Evolutionary conservation across 169 alveolate species (phyloP), one percentile per base, ranked within the genome.

Genomic region (Eimeria necatrix): DNA sequence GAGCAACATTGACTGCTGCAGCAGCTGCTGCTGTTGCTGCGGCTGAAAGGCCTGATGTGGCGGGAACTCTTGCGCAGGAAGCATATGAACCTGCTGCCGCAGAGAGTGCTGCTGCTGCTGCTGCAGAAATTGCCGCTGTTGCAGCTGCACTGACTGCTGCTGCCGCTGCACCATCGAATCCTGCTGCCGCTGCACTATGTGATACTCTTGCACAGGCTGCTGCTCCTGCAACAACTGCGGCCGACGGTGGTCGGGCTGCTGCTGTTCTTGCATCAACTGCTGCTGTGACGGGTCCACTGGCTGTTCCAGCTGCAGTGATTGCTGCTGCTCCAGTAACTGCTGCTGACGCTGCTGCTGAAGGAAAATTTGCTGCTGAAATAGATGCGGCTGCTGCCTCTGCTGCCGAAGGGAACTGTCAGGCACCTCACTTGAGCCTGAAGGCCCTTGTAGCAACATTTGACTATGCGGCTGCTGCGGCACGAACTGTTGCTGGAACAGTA

Each of bases 131-230:
- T 32, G 41, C 41, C 2, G n/a, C 41, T 68, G 80, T 8, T 8
- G 80, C 80, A n/a, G 80, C 80, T 68, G 80, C 80, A 22, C 16
- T 12, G n/a, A 12, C 80, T 68, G 80, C 80, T 9, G 80, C 48
- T 16, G 80, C 80, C n/a, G 80, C 80, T 68, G 80, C 80, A 9
- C 46, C 80, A 9, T 8, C 16, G 16, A n/a, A 0, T 16, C 48
- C 80, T 18, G 80, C 80, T 68, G 80, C 80, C n/a, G 80, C 80
- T 16, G 48, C 46, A 68, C n/a, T 32, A 32, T 32, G 41, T 32
- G 41, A 32, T 32, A 32, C 41, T 32, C 41, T 32, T 32, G 41
- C 41, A 32, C 41, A 32, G 41, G 41, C 41, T 32, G 41, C 41
- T 32, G 41, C 41, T 32, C 41, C 41, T 32, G 41, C 41, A 32